Percentiles rank a stretch among this genome's conserved stretches.
Conservation (phyloP, 768 basidiomycete genomes). For the Suillus decipiens region DNA sequence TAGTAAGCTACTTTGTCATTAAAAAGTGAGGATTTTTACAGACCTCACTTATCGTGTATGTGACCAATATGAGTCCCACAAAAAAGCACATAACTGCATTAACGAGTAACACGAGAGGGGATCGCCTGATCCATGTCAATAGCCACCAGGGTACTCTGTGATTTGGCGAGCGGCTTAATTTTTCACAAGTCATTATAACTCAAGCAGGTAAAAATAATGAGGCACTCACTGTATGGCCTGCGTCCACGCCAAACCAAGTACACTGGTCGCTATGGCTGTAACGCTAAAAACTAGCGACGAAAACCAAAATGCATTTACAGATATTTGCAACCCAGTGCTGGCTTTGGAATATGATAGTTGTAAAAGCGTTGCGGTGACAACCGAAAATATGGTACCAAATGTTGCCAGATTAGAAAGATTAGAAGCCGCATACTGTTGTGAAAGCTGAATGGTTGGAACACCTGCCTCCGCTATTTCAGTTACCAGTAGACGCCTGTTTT, state of each 20-base stretch:
- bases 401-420: conserved; percentile 46
- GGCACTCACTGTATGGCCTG: conserved; percentile 45
- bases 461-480: conserved; percentile 24
- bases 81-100: conserved; percentile 84
- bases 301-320: conserved; percentile 46
- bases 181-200: conserved; percentile 20
- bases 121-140: conserved; percentile 84
- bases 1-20: conserved; percentile 16
- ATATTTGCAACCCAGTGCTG: conserved; percentile 26
- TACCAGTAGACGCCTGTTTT: neutral
- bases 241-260: conserved; percentile 46
- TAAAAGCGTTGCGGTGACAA: conserved; percentile 43
- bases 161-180: conserved; percentile 50
- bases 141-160: conserved; percentile 61
- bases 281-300: conserved; percentile 48
- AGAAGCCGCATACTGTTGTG: conserved; percentile 41
- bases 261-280: conserved; percentile 43
- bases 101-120: conserved; percentile 80
- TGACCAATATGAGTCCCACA: conserved; percentile 72
- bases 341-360: conserved; percentile 38
- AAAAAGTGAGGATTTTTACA: conserved; percentile 21
- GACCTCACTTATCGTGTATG: conserved; percentile 72
- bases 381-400: conserved; percentile 46
- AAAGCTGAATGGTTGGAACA: conserved; percentile 44
- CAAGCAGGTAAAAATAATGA: conserved; percentile 8